These are phyloP conservation scores for Carex cristatella DNA, from an alignment of 176 grass and related monocot genomes.

Conservation along the genomic window DNA sequence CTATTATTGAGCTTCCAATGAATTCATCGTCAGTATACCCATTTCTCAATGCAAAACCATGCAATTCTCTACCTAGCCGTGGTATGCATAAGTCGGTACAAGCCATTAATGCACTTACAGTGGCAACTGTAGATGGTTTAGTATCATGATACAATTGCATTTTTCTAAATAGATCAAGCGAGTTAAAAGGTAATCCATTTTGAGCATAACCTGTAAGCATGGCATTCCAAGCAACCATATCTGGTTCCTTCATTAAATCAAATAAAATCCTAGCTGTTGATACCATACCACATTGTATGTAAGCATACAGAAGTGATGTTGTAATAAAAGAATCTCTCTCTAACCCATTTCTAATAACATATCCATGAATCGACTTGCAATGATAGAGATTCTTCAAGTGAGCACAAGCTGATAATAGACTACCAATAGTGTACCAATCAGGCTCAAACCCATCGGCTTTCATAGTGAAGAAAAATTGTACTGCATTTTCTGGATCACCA, in stretches of 20 bases:
- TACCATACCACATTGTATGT: slow-evolving; percentile 34
- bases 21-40: slow-evolving; percentile 28
- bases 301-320: slow-evolving; percentile 43
- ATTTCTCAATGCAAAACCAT: slow-evolving; percentile 41
- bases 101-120: slow-evolving; percentile 46
- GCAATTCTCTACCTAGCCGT: slow-evolving; percentile 48
- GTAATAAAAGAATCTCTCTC: slow-evolving; percentile 44
- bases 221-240: slow-evolving; percentile 51
- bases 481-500: slow-evolving; percentile 6
- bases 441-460: slow-evolving; percentile 21
- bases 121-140: slow-evolving; percentile 30
- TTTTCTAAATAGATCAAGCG: slow-evolving; percentile 44
- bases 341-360: slow-evolving; percentile 52
- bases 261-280: slow-evolving; percentile 29
- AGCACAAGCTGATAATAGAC: slow-evolving; percentile 46
- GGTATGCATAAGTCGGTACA: slow-evolving; percentile 43
- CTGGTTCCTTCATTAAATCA: slow-evolving; percentile 28
- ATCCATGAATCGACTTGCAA: slow-evolving; percentile 47
- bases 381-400: slow-evolving; percentile 28
- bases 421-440: slow-evolving; percentile 56
- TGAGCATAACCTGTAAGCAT: slow-evolving; percentile 57
- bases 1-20: slow-evolving; percentile 45
- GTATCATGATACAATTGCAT: slow-evolving; percentile 24
- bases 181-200: slow-evolving; percentile 25
- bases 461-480: slow-evolving; percentile 46